These are phyloP conservation scores for Yamagishiella unicocca DNA, from an alignment of 139 green algal genomes.

Conservation along the genomic window DNA sequence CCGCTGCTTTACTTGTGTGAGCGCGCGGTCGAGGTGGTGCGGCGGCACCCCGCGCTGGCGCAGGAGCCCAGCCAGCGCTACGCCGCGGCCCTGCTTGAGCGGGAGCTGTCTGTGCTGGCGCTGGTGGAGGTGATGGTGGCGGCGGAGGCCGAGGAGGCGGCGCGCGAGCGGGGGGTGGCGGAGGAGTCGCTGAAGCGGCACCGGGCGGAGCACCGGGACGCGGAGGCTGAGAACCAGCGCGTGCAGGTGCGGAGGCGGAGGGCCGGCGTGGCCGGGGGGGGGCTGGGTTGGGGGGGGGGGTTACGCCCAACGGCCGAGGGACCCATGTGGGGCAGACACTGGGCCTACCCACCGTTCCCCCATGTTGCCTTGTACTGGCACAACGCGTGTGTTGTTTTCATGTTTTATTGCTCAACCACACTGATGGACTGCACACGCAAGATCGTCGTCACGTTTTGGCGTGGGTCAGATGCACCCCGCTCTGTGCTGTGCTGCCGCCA, in stretches of 20 bases:
- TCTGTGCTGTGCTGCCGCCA: too few species aligned
- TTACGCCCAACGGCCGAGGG: too few species aligned
- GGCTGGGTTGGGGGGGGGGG: too few species aligned
- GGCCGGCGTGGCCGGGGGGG: background rate
- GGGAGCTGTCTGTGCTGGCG: conserved; percentile 74
- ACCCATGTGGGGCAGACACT: too few species aligned
- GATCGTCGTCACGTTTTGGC: too few species aligned
- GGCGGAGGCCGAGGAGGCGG: conserved; percentile 66
- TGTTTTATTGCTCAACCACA: too few species aligned
- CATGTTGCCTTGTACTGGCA: too few species aligned
- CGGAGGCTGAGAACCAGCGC: conserved; percentile 70
- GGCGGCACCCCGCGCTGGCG: conserved; percentile 57
- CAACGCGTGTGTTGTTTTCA: too few species aligned
- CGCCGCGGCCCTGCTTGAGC: conserved; percentile 76
- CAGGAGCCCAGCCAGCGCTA: conserved; percentile 69
- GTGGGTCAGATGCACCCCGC: too few species aligned
- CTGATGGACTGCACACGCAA: too few species aligned
- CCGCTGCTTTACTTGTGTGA: conserved; percentile 66
- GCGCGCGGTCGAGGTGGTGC: conserved; percentile 67
- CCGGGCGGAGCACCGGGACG: conserved; percentile 56
- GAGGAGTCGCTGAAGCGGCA: conserved; percentile 65
- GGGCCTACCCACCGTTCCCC: too few species aligned
- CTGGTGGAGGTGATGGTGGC: conserved; percentile 81
- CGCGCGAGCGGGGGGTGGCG: conserved; percentile 54
- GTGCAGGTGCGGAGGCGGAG: conserved; percentile 40